phyloP scores from a whole-genome alignment of 78 protist species.

The Monosiga brevicollis region DNA sequence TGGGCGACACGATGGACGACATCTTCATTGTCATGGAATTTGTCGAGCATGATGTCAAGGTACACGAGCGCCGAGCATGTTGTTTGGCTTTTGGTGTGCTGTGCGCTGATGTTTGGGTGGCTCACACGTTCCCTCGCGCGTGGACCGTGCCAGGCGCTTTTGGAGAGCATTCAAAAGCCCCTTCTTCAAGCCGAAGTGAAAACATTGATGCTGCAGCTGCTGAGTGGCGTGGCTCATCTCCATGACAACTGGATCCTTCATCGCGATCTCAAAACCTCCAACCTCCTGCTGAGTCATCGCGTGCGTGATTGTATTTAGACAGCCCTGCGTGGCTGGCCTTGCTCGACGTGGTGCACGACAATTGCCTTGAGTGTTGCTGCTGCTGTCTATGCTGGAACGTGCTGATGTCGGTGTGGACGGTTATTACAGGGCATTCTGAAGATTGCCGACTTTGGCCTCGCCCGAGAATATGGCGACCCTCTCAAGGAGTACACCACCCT shows the following conservation, averaged over 20 bases:
- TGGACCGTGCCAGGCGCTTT: too few species aligned
- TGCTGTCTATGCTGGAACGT: too few species aligned
- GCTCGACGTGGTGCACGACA: too few species aligned
- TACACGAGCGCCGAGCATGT: too few species aligned
- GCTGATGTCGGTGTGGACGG: too few species aligned
- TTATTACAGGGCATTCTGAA: too few species aligned
- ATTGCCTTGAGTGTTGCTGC: too few species aligned
- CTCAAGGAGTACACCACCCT: constrained; percentile 5
- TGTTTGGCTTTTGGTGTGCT: too few species aligned
- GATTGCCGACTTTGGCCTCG: constrained; percentile 25
- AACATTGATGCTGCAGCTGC: constrained; percentile 31
- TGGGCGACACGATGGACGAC: constrained; percentile 8
- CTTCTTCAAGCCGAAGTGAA: constrained; percentile 15
- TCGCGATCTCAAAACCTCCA: constrained; percentile 1
- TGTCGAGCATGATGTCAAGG: constrained; percentile 17
- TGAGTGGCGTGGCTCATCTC: constrained; percentile 25
- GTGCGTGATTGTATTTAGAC: too few species aligned
- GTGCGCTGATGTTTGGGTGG: too few species aligned
- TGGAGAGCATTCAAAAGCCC: background rate
- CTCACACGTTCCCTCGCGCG: too few species aligned
- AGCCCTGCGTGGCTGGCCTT: too few species aligned
- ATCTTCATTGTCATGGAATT: constrained; percentile 26
- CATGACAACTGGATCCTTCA: constrained; percentile 34
- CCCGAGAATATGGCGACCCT: constrained; percentile 2
- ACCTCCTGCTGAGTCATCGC: constrained; percentile 10